These are phyloP conservation scores for Mycena crocata DNA, from an alignment of 768 basidiomycete genomes.

Conservation along the genomic window DNA sequence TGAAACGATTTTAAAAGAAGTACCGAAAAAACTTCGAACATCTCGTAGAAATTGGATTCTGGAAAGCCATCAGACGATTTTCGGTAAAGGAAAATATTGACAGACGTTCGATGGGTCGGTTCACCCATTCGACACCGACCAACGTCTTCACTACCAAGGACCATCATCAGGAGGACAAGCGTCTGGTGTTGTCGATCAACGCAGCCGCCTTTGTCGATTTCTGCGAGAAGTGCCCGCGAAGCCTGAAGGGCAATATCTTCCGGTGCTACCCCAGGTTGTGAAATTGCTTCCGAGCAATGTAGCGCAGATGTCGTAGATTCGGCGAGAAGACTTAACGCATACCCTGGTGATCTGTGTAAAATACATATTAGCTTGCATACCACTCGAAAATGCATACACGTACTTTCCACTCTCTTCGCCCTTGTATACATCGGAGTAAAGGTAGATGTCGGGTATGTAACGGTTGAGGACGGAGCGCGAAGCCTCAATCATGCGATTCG, in stretches of 20 bases:
- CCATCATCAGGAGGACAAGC: conserved; percentile 90
- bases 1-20: conserved; percentile 89
- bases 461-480: conserved; percentile 93
- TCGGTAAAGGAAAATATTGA: conserved; percentile 31
- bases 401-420: conserved; percentile 98
- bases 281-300: conserved; percentile 88
- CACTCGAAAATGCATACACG: conserved; percentile 44
- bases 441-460: conserved; percentile 97
- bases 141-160: conserved; percentile 97
- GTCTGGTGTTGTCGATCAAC: conserved; percentile 91
- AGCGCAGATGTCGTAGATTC: conserved; percentile 93
- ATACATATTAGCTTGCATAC: neutral
- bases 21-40: conserved; percentile 84
- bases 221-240: conserved; percentile 79
- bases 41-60: conserved; percentile 96
- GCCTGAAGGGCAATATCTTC: conserved; percentile 93
- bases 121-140: conserved; percentile 89
- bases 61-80: conserved; percentile 19
- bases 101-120: conserved; percentile 85
- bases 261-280: conserved; percentile 84
- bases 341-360: conserved; percentile 89
- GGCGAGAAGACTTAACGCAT: conserved; percentile 89
- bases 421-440: conserved; percentile 98
- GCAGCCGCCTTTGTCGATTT: conserved; percentile 88
- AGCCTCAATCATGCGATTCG: conserved; percentile 97